Evolutionary conservation across 805 yeast genomes (phyloP).

Genomic region (Candida sanyiensis): DNA sequence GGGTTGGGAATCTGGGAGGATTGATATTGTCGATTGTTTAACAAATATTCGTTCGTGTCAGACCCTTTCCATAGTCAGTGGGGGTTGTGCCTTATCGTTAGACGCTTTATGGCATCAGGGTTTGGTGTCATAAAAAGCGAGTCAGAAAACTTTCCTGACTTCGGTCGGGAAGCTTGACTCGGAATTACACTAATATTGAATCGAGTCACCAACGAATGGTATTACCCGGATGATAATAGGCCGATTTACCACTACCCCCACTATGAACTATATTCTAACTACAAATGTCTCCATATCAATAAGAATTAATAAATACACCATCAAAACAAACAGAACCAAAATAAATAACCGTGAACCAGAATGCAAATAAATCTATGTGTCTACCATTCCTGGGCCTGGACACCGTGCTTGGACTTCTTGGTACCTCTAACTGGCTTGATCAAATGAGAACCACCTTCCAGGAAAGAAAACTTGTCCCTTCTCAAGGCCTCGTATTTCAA

Average conservation of each 20-base stretch:
- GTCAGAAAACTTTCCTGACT: background rate
- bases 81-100: background rate
- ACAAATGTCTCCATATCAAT: too few species aligned
- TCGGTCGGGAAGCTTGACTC: background rate
- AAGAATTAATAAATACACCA: too few species aligned
- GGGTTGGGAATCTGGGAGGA: background rate
- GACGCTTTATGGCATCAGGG: background rate
- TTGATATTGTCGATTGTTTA: background rate
- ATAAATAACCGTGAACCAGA: too few species aligned
- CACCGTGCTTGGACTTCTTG: slow-evolving; percentile 62
- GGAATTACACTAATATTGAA: too few species aligned
- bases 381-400: slow-evolving; percentile 72
- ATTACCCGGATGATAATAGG: too few species aligned
- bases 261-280: too few species aligned
- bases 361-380: background rate
- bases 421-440: slow-evolving; percentile 62
- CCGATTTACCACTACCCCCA: too few species aligned
- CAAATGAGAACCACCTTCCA: slow-evolving; percentile 80
- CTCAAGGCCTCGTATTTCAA: slow-evolving; percentile 69
- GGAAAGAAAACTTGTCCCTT: slow-evolving; percentile 78
- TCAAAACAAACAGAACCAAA: background rate
- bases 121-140: background rate
- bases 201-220: too few species aligned
- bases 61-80: too few species aligned
- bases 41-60: background rate